phyloP scores from a whole-genome alignment of 805 yeast genomes.

The Ogataea wickerhamii region DNA sequence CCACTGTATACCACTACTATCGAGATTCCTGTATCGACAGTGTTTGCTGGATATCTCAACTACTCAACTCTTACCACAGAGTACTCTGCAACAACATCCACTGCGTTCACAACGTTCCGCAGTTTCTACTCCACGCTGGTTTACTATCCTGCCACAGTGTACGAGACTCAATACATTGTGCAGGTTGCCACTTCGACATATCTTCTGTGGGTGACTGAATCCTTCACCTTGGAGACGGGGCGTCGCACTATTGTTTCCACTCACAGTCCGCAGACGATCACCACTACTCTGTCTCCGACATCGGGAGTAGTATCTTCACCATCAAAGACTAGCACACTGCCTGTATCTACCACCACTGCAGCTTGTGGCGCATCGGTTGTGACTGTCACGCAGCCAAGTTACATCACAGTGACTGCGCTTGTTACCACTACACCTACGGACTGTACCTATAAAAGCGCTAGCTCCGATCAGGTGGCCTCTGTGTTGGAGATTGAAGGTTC shows the following conservation, averaged over 20 bases:
- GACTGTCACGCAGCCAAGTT: constrained; percentile 5
- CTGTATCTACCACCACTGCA: neutral
- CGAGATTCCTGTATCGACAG: constrained; percentile 9
- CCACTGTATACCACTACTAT: constrained; percentile 13
- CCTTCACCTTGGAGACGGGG: constrained; percentile 12
- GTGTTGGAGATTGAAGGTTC: neutral
- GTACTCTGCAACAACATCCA: constrained; percentile 1
- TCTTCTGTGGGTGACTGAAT: constrained; percentile 11
- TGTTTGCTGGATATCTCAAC: constrained; percentile 15
- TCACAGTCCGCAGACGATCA: constrained; percentile 10
- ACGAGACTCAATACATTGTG: constrained; percentile 2
- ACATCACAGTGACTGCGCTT: constrained; percentile 8
- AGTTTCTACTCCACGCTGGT: constrained; percentile 7
- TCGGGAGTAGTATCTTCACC: neutral
- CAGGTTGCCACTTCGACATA: constrained; percentile 14
- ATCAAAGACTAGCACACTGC: neutral
- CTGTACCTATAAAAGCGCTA: neutral
- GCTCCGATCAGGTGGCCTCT: neutral
- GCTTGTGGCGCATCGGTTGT: neutral
- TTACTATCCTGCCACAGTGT: constrained; percentile 3
- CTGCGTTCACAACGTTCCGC: constrained; percentile 5
- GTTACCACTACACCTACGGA: constrained; percentile 2
- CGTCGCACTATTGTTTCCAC: constrained; percentile 13
- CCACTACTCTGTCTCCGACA: constrained; percentile 5
- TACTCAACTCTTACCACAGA: constrained; percentile 1